Base-by-base conservation (phyloP, 1,284 basidiomycete species). In the Fomitopsis palustris region DNA sequence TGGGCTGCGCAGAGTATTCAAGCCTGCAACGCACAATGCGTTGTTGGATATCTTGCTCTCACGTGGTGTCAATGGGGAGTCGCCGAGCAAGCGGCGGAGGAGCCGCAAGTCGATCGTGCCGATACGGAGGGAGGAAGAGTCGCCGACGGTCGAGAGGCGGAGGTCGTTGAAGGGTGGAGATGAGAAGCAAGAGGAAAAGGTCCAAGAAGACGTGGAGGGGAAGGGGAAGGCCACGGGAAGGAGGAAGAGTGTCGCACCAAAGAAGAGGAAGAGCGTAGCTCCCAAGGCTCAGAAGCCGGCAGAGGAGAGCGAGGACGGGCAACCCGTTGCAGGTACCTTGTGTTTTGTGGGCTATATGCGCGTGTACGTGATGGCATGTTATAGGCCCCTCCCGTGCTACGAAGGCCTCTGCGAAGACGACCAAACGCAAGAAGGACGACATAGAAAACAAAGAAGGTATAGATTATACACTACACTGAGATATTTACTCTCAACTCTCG, bases 11-110 rank as follows among this genome's bases (percentile, higher is more conserved):
- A 80, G 78, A 7, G 74, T 69, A 10, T 79, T 79, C 65, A 68
- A 76, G 33, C 78, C 79, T 4, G 64, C 76, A 3, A 65, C 67
- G 12, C 69, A 68, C 45, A 81, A 80, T 56, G 62, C 69, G 0
- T 70, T 81, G 1, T 47, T 76, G 2, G 74, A 77, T 17, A 73
- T 78, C 16, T 69, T 79, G 7, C 72, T 79, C 17, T 65, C 75
- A 3, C 75, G 78, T 14, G 72, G 74, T 14, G 69, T 80, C 3
- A 74, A 77, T 49, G 78, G 77, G 16, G 76, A 78, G 59, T 78
- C 78, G 0, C 78, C 77, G 1, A 63, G 67, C 21, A 77, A 77
- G 57, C 45, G 33, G 39, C 45, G 43, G 31, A 45, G 37, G 45
- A 57, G 45, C 16, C 56, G 56, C 5, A 52, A 52, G 49, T 38